Evolutionary conservation across 2,329 filamentous ascomycete species (phyloP), one percentile per base, ranked within the genome.

Genomic region (Paraconiothyrium brasiliense): DNA sequence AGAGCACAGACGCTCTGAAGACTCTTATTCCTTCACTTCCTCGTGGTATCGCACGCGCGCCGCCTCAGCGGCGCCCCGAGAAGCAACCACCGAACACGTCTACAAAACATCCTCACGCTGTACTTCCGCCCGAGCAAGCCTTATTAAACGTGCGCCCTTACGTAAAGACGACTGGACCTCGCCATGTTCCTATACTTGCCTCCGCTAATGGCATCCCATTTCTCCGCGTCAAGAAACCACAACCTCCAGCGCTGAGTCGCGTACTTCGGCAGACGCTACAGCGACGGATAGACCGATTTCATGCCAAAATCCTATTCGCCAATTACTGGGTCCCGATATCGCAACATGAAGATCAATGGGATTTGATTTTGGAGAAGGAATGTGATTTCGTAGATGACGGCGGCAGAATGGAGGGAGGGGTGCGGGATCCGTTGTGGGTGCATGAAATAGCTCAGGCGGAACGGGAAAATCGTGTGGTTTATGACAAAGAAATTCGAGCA

Each of bases 201-300:
- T 83, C 85, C 4, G 83, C 88, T 2, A 81, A 83, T 44, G 83
- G 83, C 30, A 77, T 89, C 27, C 86, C 90, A 0, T 90, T 93
- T 70, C 75, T 94, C 32, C 87, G 91, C 39, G 77, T 90, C 48
- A 84, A 81, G 64, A 91, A 90, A 74, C 88, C 89, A 4, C 89
- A 93, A 74, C 85, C 89, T 2, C 72, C 74, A 0, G 77, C 78
- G n/a, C 76, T 94, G 22, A 85, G 83, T n/a, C 79, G 84, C 9
- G 82, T 89, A 16, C 69, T 94, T 2, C 79, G 82, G 10, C 79
- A 85, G 54, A 87, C 86, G 68, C 75, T 84, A 20, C 62, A 72
- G 4, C 73, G 78, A 43, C 83, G 84, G n/a, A 76, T 82, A 47
- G 72, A 73, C 48, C 78, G 82, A 16, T 74, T 84, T 13, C 61